Evolutionary conservation across 495 filamentous ascomycete species (phyloP).

Genomic region (Xanthoparmelia taractica): DNA sequence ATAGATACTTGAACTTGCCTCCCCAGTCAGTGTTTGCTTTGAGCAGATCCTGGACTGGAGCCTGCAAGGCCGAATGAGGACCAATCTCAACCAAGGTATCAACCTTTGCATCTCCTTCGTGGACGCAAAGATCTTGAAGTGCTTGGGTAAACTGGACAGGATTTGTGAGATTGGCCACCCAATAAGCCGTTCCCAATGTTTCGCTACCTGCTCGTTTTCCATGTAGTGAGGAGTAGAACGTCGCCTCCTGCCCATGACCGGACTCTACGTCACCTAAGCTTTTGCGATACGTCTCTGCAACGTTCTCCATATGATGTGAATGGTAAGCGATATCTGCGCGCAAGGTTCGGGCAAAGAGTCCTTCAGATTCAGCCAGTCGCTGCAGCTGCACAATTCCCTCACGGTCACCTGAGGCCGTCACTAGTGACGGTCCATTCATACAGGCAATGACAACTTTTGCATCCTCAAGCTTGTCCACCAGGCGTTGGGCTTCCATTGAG

Average conservation of each 20-base stretch:
- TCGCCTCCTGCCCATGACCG: too few relatives aligned
- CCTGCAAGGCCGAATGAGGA: conserved; percentile 53
- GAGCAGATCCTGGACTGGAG: conserved; percentile 49
- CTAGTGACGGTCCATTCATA: conserved; percentile 31
- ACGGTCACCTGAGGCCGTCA: conserved; percentile 33
- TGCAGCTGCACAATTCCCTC: conserved; percentile 29
- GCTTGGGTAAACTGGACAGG: conserved; percentile 37
- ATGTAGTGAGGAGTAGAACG: conserved; percentile 17
- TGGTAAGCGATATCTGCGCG: conserved; percentile 54
- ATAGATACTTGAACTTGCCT: neutral
- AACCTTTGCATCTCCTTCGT: neutral
- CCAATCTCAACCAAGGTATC: conserved; percentile 52
- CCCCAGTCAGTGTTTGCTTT: conserved; percentile 14
- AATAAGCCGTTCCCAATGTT: conserved; percentile 29
- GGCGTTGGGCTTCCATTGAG: conserved; percentile 19
- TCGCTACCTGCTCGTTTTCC: too few relatives aligned
- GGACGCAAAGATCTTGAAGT: conserved; percentile 2
- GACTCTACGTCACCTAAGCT: too few relatives aligned
- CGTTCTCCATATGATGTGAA: conserved; percentile 40
- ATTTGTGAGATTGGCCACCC: conserved; percentile 38
- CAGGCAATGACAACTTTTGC: conserved; percentile 29
- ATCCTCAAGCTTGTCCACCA: neutral
- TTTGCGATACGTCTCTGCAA: too few relatives aligned
- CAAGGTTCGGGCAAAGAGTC: conserved; percentile 33
- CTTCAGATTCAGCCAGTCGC: conserved; percentile 26